Conservation (phyloP, 2,329 filamentous ascomycete species). For the Penicillium concentricum region DNA sequence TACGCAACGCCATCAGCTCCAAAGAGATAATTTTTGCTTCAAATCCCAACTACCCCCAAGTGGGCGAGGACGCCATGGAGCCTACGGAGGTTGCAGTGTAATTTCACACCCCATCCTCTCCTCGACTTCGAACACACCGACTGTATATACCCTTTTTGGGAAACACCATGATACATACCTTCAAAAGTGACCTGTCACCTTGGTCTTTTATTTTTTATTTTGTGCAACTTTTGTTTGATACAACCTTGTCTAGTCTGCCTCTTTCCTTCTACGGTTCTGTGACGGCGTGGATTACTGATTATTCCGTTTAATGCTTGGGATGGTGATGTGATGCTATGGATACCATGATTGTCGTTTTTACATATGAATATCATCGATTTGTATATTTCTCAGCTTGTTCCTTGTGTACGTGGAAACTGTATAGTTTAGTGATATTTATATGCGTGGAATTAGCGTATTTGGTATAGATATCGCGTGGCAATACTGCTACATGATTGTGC, state of each 20-base stretch:
- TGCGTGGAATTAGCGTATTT: not conserved
- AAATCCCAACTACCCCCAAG: constrained; percentile 17
- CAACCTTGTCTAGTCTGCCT: constrained; percentile 8
- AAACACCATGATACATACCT: constrained; percentile 7
- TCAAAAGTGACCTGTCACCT: constrained; percentile 7
- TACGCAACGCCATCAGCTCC: constrained; percentile 67
- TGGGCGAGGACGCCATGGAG: constrained; percentile 1
- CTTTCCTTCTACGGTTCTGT: constrained; percentile 6
- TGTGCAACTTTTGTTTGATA: not conserved
- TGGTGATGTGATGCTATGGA: constrained; percentile 29
- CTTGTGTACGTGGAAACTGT: not conserved
- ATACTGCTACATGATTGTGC: not conserved
- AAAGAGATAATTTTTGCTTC: constrained; percentile 67
- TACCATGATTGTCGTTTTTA: constrained; percentile 22
- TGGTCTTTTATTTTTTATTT: not conserved
- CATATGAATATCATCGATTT: not conserved
- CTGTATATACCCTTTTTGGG: constrained; percentile 16
- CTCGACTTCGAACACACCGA: not conserved
- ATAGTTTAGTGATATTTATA: not conserved
- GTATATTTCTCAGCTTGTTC: not conserved
- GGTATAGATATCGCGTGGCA: not conserved
- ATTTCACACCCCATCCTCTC: not conserved
- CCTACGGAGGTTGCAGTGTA: not conserved
- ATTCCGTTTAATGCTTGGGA: constrained; percentile 22
- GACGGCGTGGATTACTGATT: constrained; percentile 4